phyloP scores from a whole-genome alignment of 2,329 filamentous ascomycete genomes.

The Ilyonectria robusta region DNA sequence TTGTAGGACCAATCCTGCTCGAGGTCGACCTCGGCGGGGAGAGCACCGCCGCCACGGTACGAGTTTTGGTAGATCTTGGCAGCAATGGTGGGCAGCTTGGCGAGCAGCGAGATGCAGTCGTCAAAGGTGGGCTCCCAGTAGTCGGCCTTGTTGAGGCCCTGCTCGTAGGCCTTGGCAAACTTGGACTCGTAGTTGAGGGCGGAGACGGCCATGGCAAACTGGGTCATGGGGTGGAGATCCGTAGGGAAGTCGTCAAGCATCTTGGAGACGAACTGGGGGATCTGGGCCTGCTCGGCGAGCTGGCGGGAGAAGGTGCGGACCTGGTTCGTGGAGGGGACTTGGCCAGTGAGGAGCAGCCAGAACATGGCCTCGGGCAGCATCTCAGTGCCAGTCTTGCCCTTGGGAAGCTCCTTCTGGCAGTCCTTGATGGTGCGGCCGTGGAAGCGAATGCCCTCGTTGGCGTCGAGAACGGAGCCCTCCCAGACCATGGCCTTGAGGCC shows the following conservation, averaged over 20 bases:
- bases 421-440: conserved; percentile 98
- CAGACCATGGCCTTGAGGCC: conserved; percentile 98
- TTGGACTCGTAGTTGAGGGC: conserved; percentile 95
- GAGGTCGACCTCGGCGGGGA: conserved; percentile 83
- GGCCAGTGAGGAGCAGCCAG: conserved; percentile 95
- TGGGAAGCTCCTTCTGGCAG: conserved; percentile 93
- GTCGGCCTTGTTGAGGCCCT: conserved; percentile 92
- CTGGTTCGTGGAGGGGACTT: conserved; percentile 88
- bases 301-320: conserved; percentile 87
- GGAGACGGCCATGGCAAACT: conserved; percentile 94
- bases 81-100: conserved; percentile 96
- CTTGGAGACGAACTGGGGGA: conserved; percentile 87
- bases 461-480: conserved; percentile 97
- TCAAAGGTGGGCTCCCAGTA: conserved; percentile 99
- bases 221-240: conserved; percentile 97
- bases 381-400: conserved; percentile 91
- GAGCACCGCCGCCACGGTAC: conserved; percentile 80
- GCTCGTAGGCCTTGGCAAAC: conserved; percentile 94
- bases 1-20: conserved; percentile 99
- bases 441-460: conserved; percentile 97
- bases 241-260: conserved; percentile 92
- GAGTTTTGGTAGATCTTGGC: conserved; percentile 98
- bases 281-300: conserved; percentile 85
- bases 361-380: conserved; percentile 99
- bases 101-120: conserved; percentile 92